A percentile compares a stretch with the other conserved stretches of the same genome.
These are phyloP conservation scores for Meira miltonrushii DNA, from an alignment of 1,284 basidiomycete species.

Conservation along the genomic window DNA sequence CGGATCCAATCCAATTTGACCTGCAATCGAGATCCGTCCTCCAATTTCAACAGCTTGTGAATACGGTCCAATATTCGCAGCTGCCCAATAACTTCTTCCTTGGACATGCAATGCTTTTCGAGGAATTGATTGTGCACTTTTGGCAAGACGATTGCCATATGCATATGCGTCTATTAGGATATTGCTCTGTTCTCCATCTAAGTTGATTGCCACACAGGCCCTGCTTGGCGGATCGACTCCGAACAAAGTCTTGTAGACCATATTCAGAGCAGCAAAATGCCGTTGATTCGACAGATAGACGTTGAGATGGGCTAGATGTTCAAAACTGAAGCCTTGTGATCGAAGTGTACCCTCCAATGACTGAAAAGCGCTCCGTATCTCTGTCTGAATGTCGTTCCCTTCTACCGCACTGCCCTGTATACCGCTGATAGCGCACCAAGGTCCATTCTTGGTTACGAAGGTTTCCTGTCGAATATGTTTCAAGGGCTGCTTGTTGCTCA, in stretches of 20 bases:
- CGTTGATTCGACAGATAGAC: constrained; percentile 64
- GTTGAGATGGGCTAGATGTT: constrained; percentile 71
- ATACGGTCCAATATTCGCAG: constrained; percentile 97
- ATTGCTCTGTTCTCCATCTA: neutral
- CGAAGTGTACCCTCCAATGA: constrained; percentile 6
- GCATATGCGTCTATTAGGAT: constrained; percentile 13
- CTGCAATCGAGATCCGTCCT: constrained; percentile 75
- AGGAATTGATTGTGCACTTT: neutral
- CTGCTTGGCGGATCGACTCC: constrained; percentile 86
- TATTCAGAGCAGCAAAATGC: constrained; percentile 32
- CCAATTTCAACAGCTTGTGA: constrained; percentile 78
- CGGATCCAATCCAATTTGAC: constrained; percentile 88
- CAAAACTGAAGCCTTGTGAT: neutral
- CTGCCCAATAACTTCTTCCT: constrained; percentile 93
- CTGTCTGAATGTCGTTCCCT: neutral
- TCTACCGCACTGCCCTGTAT: neutral
- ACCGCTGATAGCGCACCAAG: neutral
- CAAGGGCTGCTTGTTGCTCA: neutral
- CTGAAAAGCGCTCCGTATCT: constrained; percentile 7
- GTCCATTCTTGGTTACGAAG: neutral
- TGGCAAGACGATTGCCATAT: constrained; percentile 11
- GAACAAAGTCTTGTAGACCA: constrained; percentile 73
- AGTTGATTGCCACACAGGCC: constrained; percentile 72
- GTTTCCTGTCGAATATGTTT: neutral
- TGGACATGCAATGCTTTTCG: constrained; percentile 79